Conservation (phyloP, 495 filamentous ascomycete species). For the Lindgomyces ingoldianus region DNA sequence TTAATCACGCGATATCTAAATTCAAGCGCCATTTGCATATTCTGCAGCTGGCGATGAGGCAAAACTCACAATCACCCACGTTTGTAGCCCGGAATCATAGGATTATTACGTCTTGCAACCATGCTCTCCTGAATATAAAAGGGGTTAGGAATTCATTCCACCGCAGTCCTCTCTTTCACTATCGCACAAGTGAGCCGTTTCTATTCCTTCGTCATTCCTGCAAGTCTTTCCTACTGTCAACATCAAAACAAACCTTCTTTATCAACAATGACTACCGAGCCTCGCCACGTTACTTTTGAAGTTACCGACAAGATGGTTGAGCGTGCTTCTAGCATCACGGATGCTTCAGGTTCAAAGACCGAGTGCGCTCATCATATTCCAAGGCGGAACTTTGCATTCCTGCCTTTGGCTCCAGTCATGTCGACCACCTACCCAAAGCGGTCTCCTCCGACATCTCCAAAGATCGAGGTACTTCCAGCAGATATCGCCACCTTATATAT, state of each 20-base stretch:
- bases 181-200: neutral
- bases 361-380: constrained; percentile 16
- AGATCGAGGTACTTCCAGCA: neutral
- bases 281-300: neutral
- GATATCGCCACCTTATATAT: constrained; percentile 5
- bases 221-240: too few species aligned
- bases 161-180: neutral
- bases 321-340: neutral
- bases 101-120: neutral
- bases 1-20: neutral
- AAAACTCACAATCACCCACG: neutral
- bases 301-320: neutral
- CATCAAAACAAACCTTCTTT: constrained; percentile 6
- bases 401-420: constrained; percentile 26
- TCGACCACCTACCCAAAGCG: constrained; percentile 18
- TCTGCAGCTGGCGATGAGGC: neutral
- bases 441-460: neutral
- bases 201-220: too few species aligned
- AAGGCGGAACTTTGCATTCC: constrained; percentile 21
- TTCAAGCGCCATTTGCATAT: constrained; percentile 1
- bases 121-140: neutral
- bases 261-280: constrained; percentile 2
- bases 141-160: neutral
- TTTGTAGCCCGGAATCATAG: neutral
- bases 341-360: constrained; percentile 4